These are phyloP conservation scores for Fagopyrum tataricum DNA, from an alignment of 148 eudicot species.

Conservation along the genomic window DNA sequence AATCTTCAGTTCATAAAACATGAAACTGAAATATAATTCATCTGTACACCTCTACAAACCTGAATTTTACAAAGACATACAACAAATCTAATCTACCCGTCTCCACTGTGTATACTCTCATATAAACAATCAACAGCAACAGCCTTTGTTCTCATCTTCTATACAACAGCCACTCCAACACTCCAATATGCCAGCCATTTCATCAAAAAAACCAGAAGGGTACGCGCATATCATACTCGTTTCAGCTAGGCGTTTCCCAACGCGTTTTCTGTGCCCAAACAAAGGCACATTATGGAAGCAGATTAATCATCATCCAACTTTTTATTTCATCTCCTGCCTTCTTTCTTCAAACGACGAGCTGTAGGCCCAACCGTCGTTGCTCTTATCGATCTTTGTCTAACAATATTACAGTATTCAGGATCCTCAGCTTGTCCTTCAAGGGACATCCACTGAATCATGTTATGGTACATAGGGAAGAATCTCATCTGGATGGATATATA, in stretches of 20 bases:
- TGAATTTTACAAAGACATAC: constrained; percentile 1
- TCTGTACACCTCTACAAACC: not conserved
- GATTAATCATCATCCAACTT: not conserved
- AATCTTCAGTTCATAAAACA: not conserved
- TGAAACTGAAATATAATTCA: not conserved
- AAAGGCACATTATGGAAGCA: not conserved
- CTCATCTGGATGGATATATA: constrained; percentile 60
- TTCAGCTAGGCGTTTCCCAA: not conserved
- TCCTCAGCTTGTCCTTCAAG: constrained; percentile 57
- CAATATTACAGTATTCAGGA: constrained; percentile 52
- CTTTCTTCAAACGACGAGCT: constrained; percentile 36
- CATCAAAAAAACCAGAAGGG: too few relatives aligned
- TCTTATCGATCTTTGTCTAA: constrained; percentile 58
- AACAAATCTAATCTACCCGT: not conserved
- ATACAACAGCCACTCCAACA: not conserved
- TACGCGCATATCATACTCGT: too few relatives aligned
- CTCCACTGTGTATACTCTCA: constrained; percentile 3
- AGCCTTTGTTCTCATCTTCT: not conserved
- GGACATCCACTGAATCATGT: constrained; percentile 74
- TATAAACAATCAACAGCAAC: constrained; percentile 9
- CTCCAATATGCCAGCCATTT: not conserved
- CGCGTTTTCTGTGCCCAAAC: not conserved
- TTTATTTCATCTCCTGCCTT: not conserved
- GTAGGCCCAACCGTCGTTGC: constrained; percentile 62
- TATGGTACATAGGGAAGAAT: constrained; percentile 86